Evolutionary conservation across 1,139 yeast genomes (phyloP).

Genomic region (Debaryomyces subglobosus): DNA sequence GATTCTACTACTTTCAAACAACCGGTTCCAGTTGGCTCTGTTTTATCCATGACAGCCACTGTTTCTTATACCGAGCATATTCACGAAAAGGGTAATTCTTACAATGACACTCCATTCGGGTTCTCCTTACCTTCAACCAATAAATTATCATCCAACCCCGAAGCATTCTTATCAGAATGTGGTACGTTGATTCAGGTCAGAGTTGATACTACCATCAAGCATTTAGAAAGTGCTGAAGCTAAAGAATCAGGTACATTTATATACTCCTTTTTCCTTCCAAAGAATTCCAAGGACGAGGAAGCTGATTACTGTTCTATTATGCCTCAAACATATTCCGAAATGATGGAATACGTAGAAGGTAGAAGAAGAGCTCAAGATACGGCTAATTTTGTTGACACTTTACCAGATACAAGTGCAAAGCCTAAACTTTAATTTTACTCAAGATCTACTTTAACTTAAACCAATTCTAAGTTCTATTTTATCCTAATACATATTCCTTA

Average conservation of each 20-base stretch:
- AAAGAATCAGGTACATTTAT: constrained; percentile 86
- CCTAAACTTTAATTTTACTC: constrained; percentile 1
- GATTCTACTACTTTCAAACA: constrained; percentile 90
- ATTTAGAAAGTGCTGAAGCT: constrained; percentile 59
- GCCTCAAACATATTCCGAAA: constrained; percentile 87
- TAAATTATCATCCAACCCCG: constrained; percentile 51
- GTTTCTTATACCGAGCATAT: constrained; percentile 84
- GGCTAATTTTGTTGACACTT: constrained; percentile 62
- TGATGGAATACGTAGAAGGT: constrained; percentile 90
- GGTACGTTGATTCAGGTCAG: constrained; percentile 89
- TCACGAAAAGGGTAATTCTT: constrained; percentile 40
- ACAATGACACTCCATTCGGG: constrained; percentile 44
- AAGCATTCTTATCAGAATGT: constrained; percentile 69
- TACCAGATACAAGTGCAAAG: constrained; percentile 24
- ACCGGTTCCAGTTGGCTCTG: constrained; percentile 95
- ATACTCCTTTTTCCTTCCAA: constrained; percentile 84
- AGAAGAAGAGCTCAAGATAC: constrained; percentile 88
- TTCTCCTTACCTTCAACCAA: constrained; percentile 62
- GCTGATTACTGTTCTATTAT: constrained; percentile 66
- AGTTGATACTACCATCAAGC: constrained; percentile 79
- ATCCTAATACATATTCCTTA: constrained; percentile 3
- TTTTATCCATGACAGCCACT: constrained; percentile 75
- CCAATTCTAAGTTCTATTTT: not conserved
- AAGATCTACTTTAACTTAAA: not conserved
- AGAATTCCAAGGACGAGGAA: constrained; percentile 37